Evolutionary conservation across 2,329 filamentous ascomycete species (phyloP).

Genomic region (Chalaropsis ovoidea): DNA sequence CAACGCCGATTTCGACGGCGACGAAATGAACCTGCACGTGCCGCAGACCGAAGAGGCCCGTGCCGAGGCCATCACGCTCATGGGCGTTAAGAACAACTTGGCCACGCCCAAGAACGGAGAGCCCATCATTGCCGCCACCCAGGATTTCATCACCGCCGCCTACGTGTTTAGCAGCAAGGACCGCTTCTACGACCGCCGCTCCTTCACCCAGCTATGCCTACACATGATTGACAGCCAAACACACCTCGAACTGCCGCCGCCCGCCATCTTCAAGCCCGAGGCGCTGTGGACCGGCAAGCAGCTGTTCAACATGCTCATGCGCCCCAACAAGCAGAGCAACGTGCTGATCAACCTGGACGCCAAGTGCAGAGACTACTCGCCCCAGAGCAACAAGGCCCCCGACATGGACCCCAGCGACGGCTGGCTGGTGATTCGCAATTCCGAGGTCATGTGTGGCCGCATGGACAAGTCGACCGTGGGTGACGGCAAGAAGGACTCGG

Average conservation of each 20-base stretch:
- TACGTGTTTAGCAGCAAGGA: constrained; percentile 89
- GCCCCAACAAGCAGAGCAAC: constrained; percentile 71
- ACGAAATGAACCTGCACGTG: constrained; percentile 98
- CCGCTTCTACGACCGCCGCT: constrained; percentile 77
- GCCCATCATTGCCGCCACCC: constrained; percentile 96
- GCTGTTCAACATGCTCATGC: constrained; percentile 83
- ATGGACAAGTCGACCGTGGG: constrained; percentile 99
- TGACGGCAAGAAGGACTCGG: constrained; percentile 90
- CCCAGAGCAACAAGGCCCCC: constrained; percentile 46
- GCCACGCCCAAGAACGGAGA: constrained; percentile 95
- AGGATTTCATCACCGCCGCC: constrained; percentile 96
- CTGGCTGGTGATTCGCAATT: constrained; percentile 89
- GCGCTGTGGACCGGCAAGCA: constrained; percentile 95
- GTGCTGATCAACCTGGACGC: constrained; percentile 89
- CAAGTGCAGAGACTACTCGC: constrained; percentile 71
- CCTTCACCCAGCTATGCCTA: constrained; percentile 80
- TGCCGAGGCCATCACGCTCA: constrained; percentile 87
- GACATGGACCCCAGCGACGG: constrained; percentile 79
- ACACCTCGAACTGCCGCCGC: constrained; percentile 74
- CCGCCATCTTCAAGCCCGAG: constrained; percentile 74
- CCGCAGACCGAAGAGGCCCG: constrained; percentile 95
- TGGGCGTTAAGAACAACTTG: constrained; percentile 96
- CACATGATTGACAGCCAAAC: constrained; percentile 82
- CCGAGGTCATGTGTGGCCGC: constrained; percentile 89
- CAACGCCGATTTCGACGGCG: constrained; percentile 97